A percentile compares a stretch with the other conserved stretches of the same genome.
Evolutionary conservation across 345 rosid genomes (phyloP).

Genomic region (Populus tremula): DNA sequence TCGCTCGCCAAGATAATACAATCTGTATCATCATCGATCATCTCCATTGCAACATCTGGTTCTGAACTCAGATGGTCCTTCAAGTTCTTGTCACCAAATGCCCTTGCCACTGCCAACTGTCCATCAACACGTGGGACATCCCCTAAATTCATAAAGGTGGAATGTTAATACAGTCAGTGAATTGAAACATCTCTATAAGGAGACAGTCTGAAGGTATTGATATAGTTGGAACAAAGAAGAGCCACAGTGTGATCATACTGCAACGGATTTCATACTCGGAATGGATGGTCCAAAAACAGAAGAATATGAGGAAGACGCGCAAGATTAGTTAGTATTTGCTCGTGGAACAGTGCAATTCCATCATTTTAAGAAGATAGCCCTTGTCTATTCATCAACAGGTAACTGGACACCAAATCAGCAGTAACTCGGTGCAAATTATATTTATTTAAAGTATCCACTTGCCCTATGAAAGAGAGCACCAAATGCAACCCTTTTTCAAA

Average conservation of each 20-base stretch:
- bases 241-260: background rate
- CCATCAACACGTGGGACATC: constrained; percentile 94
- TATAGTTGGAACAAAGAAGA: background rate
- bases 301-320: background rate
- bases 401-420: background rate
- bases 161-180: background rate
- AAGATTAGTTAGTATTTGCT: background rate
- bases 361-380: background rate
- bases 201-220: background rate
- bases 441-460: background rate
- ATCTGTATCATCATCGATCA: constrained; percentile 57
- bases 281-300: background rate
- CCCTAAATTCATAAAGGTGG: constrained; percentile 43
- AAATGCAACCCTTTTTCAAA: background rate
- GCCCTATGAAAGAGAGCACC: background rate
- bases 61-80: constrained; percentile 89
- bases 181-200: background rate
- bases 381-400: background rate
- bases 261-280: background rate
- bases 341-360: background rate
- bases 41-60: constrained; percentile 61
- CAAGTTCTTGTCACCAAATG: constrained; percentile 88
- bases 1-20: constrained; percentile 81
- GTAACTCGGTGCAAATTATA: background rate
- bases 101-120: constrained; percentile 91